These are phyloP conservation scores for Rhizoclosmatium globosum DNA, from an alignment of 192 early-diverging fungal species.

Conservation along the genomic window DNA sequence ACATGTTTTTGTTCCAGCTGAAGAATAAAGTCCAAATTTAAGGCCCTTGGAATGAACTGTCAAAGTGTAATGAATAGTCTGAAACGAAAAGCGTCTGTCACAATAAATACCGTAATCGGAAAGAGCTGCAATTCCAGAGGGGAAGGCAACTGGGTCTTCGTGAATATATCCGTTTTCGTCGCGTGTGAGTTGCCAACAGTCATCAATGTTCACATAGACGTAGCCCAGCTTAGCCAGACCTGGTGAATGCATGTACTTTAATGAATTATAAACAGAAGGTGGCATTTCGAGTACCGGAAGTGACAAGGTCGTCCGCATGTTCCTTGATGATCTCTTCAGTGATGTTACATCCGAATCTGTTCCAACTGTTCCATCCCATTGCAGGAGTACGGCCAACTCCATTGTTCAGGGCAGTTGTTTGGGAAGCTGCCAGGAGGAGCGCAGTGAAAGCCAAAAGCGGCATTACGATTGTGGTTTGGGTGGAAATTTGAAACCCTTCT, in stretches of 20 bases:
- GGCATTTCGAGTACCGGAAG: constrained; percentile 18
- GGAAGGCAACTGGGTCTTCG: constrained; percentile 57
- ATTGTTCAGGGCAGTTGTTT: constrained; percentile 32
- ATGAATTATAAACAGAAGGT: not conserved
- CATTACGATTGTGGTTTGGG: not conserved
- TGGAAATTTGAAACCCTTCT: constrained; percentile 4
- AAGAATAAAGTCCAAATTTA: constrained; percentile 52
- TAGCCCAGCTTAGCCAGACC: constrained; percentile 59
- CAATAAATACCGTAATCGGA: constrained; percentile 45
- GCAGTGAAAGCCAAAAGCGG: too few species aligned
- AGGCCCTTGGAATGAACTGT: constrained; percentile 57
- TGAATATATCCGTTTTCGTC: constrained; percentile 39
- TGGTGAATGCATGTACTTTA: not conserved
- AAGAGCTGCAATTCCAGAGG: constrained; percentile 59
- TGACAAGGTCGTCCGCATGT: constrained; percentile 56
- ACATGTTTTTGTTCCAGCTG: constrained; percentile 62
- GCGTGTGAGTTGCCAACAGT: constrained; percentile 63
- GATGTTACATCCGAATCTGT: constrained; percentile 58
- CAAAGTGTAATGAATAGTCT: not conserved
- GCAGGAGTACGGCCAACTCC: constrained; percentile 42
- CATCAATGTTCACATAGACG: constrained; percentile 63
- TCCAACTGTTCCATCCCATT: constrained; percentile 72
- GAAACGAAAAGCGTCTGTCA: not conserved
- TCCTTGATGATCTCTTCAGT: constrained; percentile 57
- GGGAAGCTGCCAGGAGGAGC: not conserved